Conservation (phyloP, 441 rosid genomes). For the Jatropha podagrica region DNA sequence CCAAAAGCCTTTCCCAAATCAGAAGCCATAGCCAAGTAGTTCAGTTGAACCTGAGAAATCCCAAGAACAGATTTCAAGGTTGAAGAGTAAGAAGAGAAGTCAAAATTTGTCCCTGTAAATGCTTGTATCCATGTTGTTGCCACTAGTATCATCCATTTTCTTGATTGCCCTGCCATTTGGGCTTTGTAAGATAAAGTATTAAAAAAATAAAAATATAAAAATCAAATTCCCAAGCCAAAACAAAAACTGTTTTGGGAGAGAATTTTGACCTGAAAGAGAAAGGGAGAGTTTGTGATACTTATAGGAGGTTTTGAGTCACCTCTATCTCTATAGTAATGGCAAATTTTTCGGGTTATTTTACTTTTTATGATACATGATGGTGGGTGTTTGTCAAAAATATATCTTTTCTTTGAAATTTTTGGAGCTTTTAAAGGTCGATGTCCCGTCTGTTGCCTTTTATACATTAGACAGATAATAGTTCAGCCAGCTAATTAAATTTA, state of each 20-base stretch:
- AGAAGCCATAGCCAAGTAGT: slow-evolving; percentile 77
- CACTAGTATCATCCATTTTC: slow-evolving; percentile 73
- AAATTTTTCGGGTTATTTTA: no score
- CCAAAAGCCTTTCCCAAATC: slow-evolving; percentile 86
- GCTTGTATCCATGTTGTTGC: slow-evolving; percentile 90
- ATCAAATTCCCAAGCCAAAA: background rate
- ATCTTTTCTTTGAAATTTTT: no score
- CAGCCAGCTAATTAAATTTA: no score
- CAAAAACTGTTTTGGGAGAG: background rate
- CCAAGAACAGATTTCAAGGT: slow-evolving; percentile 65
- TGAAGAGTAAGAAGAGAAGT: slow-evolving; percentile 86
- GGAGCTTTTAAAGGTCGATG: background rate
- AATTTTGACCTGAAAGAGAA: background rate
- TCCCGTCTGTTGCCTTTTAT: background rate
- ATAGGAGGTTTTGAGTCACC: no score
- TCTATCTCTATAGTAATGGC: no score
- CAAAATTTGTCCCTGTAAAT: slow-evolving; percentile 86
- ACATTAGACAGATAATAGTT: no score
- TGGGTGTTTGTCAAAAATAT: no score
- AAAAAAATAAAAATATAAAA: no score
- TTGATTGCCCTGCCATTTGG: slow-evolving; percentile 56
- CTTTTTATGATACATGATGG: no score
- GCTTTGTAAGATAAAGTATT: no score
- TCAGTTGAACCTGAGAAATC: slow-evolving; percentile 75
- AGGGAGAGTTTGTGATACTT: no score